Evolutionary conservation across 345 rosid species (phyloP), one percentile per base, ranked within the genome.

Genomic region (Heritiera littoralis): DNA sequence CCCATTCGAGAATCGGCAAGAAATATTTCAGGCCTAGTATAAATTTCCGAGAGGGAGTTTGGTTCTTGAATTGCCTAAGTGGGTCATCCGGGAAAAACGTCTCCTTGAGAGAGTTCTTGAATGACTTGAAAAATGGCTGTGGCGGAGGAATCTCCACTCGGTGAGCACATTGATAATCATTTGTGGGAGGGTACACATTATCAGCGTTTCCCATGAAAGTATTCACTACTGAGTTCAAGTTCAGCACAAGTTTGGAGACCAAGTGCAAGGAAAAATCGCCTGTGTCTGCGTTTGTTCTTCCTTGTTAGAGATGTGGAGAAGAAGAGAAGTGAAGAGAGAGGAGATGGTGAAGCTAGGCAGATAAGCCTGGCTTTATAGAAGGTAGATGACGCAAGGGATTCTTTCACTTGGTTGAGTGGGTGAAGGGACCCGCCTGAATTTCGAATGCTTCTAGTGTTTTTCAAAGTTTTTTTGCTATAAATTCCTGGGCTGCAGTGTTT

Each of bases 61-160:
- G 89, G 85, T 90, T 86, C 87, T 90, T 92, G 91, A 95, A 93
- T 76, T 89, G 92, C 55, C 90, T 67, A 9, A 95, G 86, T 1
- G 98, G 98, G 79, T 95, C 98, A 69, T 93, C 98, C 0, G 98
- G 98, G 74, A 95, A 95, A 87, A 93, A 90, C 9, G 95, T 92
- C 78, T 95, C 98, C 82, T 85, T 92, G 17, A 95, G 90, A 59
- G 90, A 86, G 80, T 86, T 78, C 77, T 84, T 88, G 52, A 95
- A 82, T 4, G 98, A 92, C 83, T 84, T 86, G 54, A 84, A 30
- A 79, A 93, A 92, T 0, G 98, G 89, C 23, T 88, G 92, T 28
- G 94, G 91, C 0, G 92, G 98, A 7, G 98, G 98, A 61, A 86
- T 74, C 51, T 84, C 89, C 67, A 91, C 98, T 78, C 87, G 48